phyloP scores from a whole-genome alignment of 1,139 yeast genomes.

The Geotrichum cucujoidarum region DNA sequence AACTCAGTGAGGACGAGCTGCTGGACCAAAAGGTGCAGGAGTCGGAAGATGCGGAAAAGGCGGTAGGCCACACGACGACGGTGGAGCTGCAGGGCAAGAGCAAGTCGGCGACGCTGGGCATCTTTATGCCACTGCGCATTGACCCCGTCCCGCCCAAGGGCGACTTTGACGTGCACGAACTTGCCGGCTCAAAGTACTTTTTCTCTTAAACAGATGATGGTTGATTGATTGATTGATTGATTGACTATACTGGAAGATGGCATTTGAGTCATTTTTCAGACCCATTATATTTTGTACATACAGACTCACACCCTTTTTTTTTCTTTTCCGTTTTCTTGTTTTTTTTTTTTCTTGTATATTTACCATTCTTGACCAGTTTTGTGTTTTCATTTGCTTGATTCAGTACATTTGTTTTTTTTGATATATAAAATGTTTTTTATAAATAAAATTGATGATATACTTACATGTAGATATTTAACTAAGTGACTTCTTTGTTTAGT shows the following conservation, averaged over 20 bases:
- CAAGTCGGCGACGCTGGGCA: conserved; percentile 28
- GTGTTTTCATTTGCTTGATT: background rate
- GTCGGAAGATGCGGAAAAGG: background rate
- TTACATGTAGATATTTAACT: no score
- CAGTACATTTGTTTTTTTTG: no score
- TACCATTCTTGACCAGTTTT: background rate
- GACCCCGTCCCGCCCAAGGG: conserved; percentile 81
- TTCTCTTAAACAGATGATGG: no score
- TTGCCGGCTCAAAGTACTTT: conserved; percentile 74
- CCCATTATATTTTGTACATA: no score
- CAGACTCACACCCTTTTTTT: no score
- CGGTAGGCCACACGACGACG: background rate
- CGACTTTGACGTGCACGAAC: conserved; percentile 69
- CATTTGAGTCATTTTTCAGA: no score
- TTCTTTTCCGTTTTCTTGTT: background rate
- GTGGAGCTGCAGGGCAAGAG: background rate
- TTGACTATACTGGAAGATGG: no score
- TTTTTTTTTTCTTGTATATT: no score
- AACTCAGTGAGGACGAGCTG: conserved; percentile 20
- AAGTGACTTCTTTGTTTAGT: no score
- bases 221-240: no score
- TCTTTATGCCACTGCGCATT: conserved; percentile 58
- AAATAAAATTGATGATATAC: no score
- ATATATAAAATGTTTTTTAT: no score
- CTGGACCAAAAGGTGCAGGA: conserved; percentile 11